These are phyloP conservation scores for Trichoderma breve DNA, from an alignment of 2,329 filamentous ascomycete species.

Conservation along the genomic window DNA sequence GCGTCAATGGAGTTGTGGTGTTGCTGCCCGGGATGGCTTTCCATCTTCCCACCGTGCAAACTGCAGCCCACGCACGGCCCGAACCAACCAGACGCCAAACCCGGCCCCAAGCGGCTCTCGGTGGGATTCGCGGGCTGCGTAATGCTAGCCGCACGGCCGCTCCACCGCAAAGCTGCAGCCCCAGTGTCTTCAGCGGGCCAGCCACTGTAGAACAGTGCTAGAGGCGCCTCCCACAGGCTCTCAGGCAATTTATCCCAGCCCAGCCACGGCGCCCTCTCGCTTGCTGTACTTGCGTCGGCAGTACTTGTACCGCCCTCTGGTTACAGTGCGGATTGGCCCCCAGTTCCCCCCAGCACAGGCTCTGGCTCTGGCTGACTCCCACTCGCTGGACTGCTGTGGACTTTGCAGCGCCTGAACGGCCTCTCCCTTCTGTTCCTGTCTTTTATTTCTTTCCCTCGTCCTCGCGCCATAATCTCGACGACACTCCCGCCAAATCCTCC, in stretches of 20 bases:
- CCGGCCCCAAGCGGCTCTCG: constrained; percentile 2
- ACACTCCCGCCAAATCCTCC: constrained; percentile 2
- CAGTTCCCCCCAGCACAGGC: background rate
- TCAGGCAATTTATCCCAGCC: background rate
- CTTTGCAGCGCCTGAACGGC: constrained; percentile 7
- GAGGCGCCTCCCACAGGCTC: background rate
- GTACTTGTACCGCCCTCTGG: constrained; percentile 3
- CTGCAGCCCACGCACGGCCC: background rate
- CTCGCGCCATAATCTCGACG: constrained; percentile 7
- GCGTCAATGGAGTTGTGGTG: background rate
- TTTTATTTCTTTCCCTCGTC: constrained; percentile 10
- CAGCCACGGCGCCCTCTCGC: constrained; percentile 13
- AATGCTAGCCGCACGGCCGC: constrained; percentile 5
- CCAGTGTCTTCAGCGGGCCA: constrained; percentile 12
- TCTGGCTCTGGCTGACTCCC: background rate
- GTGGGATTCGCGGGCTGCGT: background rate
- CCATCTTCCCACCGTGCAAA: background rate
- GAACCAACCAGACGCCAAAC: background rate
- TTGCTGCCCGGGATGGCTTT: background rate
- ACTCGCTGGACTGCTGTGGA: background rate
- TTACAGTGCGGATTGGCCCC: background rate
- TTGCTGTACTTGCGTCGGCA: background rate
- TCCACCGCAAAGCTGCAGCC: constrained; percentile 1
- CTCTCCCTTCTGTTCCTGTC: constrained; percentile 10
- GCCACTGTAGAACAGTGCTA: background rate